Percentiles rank a stretch among this genome's conserved stretches.
Evolutionary conservation across 768 basidiomycete species (phyloP).

Genomic region (Mycena floridula): DNA sequence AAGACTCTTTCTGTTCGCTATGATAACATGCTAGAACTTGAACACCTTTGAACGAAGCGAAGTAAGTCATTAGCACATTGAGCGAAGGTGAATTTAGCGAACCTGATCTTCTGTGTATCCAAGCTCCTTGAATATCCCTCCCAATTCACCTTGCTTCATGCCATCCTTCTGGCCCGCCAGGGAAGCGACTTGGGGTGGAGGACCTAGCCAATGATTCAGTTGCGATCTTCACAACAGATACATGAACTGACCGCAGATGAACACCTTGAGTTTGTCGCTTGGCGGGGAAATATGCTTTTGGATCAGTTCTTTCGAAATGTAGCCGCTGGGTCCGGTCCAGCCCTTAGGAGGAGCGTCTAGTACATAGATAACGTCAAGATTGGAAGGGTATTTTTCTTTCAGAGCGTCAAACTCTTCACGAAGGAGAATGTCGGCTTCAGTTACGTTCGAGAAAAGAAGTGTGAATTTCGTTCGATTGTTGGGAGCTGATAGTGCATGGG

Average conservation of each 20-base stretch:
- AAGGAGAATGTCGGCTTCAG: conserved; percentile 87
- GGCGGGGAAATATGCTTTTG: conserved; percentile 66
- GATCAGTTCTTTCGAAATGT: conserved; percentile 66
- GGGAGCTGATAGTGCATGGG: conserved; percentile 65
- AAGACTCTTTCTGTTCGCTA: too few relatives aligned
- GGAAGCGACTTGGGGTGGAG: conserved; percentile 82
- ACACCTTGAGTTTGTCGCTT: conserved; percentile 66
- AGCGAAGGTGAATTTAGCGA: conserved; percentile 3
- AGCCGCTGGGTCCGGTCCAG: conserved; percentile 71
- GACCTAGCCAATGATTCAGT: conserved; percentile 37
- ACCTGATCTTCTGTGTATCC: conserved; percentile 91
- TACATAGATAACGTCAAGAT: conserved; percentile 79
- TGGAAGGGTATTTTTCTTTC: conserved; percentile 61
- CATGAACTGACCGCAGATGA: conserved; percentile 72
- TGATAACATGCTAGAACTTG: conserved; percentile 40
- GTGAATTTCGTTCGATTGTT: conserved; percentile 93
- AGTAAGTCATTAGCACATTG: not conserved
- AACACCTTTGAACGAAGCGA: conserved; percentile 26
- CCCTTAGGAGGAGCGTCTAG: conserved; percentile 67
- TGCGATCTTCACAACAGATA: conserved; percentile 1
- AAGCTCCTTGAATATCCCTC: conserved; percentile 79
- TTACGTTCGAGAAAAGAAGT: conserved; percentile 85
- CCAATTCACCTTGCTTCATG: conserved; percentile 77
- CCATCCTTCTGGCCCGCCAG: conserved; percentile 88
- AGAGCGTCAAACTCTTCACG: conserved; percentile 70